Evolutionary conservation across 768 basidiomycete species (phyloP), one percentile per base, ranked within the genome.

Genomic region (Candolleomyces eurysporus): DNA sequence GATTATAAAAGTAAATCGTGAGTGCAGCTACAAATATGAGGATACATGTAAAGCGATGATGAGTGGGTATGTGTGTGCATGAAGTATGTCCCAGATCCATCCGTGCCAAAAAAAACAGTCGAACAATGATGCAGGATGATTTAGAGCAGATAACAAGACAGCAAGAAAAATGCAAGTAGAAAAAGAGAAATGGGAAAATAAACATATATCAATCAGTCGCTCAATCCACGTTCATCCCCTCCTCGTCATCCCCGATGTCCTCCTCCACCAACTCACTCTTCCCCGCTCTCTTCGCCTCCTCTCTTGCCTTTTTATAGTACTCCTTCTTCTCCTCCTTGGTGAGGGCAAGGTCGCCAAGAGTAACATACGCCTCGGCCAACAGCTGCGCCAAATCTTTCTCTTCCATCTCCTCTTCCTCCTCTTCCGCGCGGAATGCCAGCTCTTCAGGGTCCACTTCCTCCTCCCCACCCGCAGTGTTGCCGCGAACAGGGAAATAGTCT

Each of bases 321-420:
- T 58, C 60, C 53, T 61, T 62, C 48, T 62, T 60, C 36, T 54
- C 63, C 45, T 65, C 66, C 31, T 60, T 58, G 17, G n/a, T 55
- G 22, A 51, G 19, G 39, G 45, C 17, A 21, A 61, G 40, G 16
- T 61, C 56, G 5, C 53, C 61, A 42, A 61, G 49, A 36, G 48
- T 61, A 46, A 51, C 48, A 10, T 50, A 16, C 31, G 55, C 48
- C 61, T 61, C 55, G 3, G 61, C 61, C 42, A 61, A 39, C 61
- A 61, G 51, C 32, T 21, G 21, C 21, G 55, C 61, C 36, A 40
- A 51, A 36, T 64, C 61, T 30, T 49, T 46, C 48, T 57, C 64
- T 50, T 64, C 64, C 39, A 17, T 46, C 54, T 61, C 63, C 52
- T 61, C 64, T 32, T 63, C 64, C 49, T 58, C 59, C 26, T 58